Evolutionary conservation across 2,329 filamentous ascomycete genomes (phyloP), one percentile per base, ranked within the genome.

Genomic region (Fusarium cicatricum): DNA sequence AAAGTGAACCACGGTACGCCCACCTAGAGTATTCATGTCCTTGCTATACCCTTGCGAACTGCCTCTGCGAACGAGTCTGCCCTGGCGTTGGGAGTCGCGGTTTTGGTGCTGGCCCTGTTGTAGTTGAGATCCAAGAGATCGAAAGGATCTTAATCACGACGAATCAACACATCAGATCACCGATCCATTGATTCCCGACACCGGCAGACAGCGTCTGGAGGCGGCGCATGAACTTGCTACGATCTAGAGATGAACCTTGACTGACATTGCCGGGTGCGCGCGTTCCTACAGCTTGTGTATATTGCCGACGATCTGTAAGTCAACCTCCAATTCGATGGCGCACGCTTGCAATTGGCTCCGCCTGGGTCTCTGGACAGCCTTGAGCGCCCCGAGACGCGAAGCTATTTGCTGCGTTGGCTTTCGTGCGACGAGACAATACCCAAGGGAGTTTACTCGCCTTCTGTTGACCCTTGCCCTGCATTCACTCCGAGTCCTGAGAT

Each of bases 231-330:
- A 39, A 37, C 55, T 28, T 51, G 29, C 55, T 39, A 50, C 21
- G 29, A 63, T 40, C 53, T 62, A 70, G 64, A 64, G 61, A 62
- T 61, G 59, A 65, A 59, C 50, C 34, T 68, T 58, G 65, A 71
- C 70, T 74, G 63, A 73, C 74, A 73, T 81, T 60, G 55, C 54
- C 56, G 58, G 42, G 54, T 44, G 57, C 53, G 33, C 60, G 56
- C 62, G 61, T 59, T 58, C 54, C 58, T 61, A 61, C 46, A 94
- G 90, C 90, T 73, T 94, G 90, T 80, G 89, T 94, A 73, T 94
- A 94, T 79, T 94, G 90, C 79, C 89, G 90, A 77, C 87, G 90
- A 86, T 94, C 91, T 85, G 90, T 92, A 86, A 91, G 90, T 88
- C 69, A 72, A 74, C 58, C 12, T 58, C 64, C 57, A 64, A 52